A percentile compares a stretch with the other conserved stretches of the same genome.
Evolutionary conservation across 306 rosid species (phyloP).

Genomic region (Calophaca sinica): DNA sequence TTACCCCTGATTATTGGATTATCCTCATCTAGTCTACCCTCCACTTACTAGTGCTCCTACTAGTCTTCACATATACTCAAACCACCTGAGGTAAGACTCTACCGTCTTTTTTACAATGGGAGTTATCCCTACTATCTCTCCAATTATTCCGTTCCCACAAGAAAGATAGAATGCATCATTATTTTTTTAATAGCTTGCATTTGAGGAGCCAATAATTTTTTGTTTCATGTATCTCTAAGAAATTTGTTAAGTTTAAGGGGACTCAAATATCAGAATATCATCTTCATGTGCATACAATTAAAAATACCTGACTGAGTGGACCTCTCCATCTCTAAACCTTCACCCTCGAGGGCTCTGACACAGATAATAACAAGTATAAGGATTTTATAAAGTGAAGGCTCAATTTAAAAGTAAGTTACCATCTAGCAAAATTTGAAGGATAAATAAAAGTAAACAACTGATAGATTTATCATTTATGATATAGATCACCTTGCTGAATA

Average conservation of each 20-base stretch:
- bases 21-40: background rate
- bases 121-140: background rate
- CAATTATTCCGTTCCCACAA: background rate
- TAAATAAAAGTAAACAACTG: slow-evolving; percentile 15
- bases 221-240: slow-evolving; percentile 13
- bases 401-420: slow-evolving; percentile 36
- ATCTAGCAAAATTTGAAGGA: slow-evolving; percentile 35
- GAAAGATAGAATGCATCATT: background rate
- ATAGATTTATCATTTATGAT: slow-evolving; percentile 15
- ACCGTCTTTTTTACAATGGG: background rate
- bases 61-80: background rate
- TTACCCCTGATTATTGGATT: background rate
- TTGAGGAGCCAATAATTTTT: slow-evolving; percentile 4
- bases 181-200: background rate
- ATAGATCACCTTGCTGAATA: slow-evolving; percentile 67
- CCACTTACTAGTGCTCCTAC: background rate
- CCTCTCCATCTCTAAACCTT: slow-evolving; percentile 61
- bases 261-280: slow-evolving; percentile 30
- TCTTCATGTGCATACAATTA: slow-evolving; percentile 27
- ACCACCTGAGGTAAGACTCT: background rate
- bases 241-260: slow-evolving; percentile 4
- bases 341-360: slow-evolving; percentile 59
- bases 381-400: slow-evolving; percentile 26
- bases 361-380: slow-evolving; percentile 43
- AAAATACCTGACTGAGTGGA: slow-evolving; percentile 64